Percentiles rank a stretch among this genome's conserved stretches.
Evolutionary conservation across 306 rosid genomes (phyloP).

Genomic region (Fragaria nilgerrensis): DNA sequence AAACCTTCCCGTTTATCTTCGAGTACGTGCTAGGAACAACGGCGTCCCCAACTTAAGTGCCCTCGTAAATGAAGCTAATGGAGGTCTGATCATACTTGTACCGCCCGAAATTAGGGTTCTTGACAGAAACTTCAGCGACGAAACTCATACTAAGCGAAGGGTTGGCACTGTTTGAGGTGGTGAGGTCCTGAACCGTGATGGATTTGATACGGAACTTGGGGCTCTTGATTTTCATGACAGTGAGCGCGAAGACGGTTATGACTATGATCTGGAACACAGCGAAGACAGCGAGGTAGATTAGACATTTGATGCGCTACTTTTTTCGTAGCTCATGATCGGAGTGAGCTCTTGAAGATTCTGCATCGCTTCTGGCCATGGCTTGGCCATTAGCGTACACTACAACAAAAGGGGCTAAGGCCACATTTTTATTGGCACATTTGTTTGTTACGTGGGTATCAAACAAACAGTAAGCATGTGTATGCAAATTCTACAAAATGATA

Average conservation of each 20-base stretch:
- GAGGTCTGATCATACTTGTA: conserved; percentile 13
- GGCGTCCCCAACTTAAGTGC: conserved; percentile 7
- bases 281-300: neutral
- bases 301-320: neutral
- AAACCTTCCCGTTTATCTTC: conserved; percentile 22
- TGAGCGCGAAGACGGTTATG: conserved; percentile 6
- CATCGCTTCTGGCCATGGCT: conserved; percentile 17
- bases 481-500: too few relatives aligned
- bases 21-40: neutral
- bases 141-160: conserved; percentile 7
- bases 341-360: neutral
- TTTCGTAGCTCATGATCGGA: neutral
- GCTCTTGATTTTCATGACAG: conserved; percentile 6
- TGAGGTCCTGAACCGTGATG: conserved; percentile 4
- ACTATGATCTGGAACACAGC: conserved; percentile 5
- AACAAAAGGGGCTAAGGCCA: too few relatives aligned
- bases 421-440: too few relatives aligned
- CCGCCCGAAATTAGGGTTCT: conserved; percentile 21
- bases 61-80: neutral
- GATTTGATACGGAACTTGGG: conserved; percentile 17
- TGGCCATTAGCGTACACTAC: neutral
- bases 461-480: too few relatives aligned
- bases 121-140: neutral
- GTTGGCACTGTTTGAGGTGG: neutral
- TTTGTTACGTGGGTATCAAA: too few relatives aligned